Base-by-base conservation (phyloP, 1,284 basidiomycete genomes). In the Mycosarcoma mackinlayi region DNA sequence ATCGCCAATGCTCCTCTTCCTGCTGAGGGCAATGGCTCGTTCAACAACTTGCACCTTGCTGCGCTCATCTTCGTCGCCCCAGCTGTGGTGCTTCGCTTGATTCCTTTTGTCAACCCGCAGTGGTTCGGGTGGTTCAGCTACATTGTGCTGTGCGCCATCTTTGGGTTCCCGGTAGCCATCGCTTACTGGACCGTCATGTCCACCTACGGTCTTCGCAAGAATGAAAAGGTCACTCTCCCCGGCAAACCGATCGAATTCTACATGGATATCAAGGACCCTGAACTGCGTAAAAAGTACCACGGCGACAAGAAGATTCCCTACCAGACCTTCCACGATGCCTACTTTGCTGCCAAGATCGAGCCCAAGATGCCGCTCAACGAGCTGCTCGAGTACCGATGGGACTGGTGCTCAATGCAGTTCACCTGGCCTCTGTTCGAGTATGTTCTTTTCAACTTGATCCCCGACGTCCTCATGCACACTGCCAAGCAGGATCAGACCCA, bases 271-370 rank as follows among this genome's bases (percentile, higher is more conserved):
- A 90, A 92, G 75, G 93, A 97, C 85, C 84, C 86, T 1, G 89
- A 89, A 66, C 87, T 98, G 79, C 91, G 89, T 85, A 86, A 86
- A 25, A 87, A 89, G 76, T 97, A 94, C 86, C 85, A 65, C 44
- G 75, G 88, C 48, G 88, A 88, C 74, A 89, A 90, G 83, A 98
- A 97, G 85, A 97, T 98, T 70, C 94, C 94, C 46, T 96, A 97
- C 90, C 94, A 98, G 85, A 85, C 92, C 72, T 96, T 97, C 87
- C 91, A 98, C 83, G 96, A 98, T 85, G 92, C 93, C 68, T 98
- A 92, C 86, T 98, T 99, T 84, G 94, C 95, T 64, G 90, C 90
- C 69, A 97, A 97, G 86, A 89, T 95, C 67, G 93, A 98, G 69
- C 91, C 98, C 83, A 98, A 97, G 66, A 93, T 91, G 67, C 94